These are phyloP conservation scores for Beauveria asiatica DNA, from an alignment of 2,329 filamentous ascomycete species.

Conservation along the genomic window DNA sequence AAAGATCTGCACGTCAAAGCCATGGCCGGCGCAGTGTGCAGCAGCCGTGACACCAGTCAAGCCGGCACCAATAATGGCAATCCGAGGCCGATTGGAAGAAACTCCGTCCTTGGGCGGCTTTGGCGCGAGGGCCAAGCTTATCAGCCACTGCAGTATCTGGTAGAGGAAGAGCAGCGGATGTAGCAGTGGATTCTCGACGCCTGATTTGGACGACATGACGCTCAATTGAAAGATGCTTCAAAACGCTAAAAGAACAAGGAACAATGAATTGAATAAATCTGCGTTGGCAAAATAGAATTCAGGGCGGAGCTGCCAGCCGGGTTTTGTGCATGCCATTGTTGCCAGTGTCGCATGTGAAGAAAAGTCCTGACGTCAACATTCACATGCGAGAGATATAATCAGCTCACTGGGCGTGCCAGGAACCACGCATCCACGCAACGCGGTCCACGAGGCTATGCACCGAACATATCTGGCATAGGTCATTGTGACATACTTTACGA, in stretches of 20 bases:
- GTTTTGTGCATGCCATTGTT: slow-evolving; percentile 1
- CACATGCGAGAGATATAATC: slow-evolving; percentile 9
- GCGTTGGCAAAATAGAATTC: background rate
- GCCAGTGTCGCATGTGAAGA: background rate
- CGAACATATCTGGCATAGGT: background rate
- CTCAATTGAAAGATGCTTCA: background rate
- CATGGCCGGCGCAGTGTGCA: slow-evolving; percentile 76
- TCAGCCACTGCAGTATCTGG: slow-evolving; percentile 55
- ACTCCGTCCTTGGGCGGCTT: slow-evolving; percentile 52
- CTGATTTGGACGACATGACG: slow-evolving; percentile 25
- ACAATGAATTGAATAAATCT: background rate
- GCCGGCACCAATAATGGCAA: slow-evolving; percentile 63
- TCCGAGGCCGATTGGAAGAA: slow-evolving; percentile 51
- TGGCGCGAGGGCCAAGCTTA: slow-evolving; percentile 59
- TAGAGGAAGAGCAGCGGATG: slow-evolving; percentile 55
- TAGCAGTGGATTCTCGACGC: slow-evolving; percentile 33
- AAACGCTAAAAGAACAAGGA: background rate
- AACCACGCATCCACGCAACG: background rate
- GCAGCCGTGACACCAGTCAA: slow-evolving; percentile 71
- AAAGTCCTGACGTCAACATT: slow-evolving; percentile 21
- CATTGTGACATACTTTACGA: background rate
- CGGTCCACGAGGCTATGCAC: background rate
- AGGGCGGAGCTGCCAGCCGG: background rate
- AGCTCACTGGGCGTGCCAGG: background rate
- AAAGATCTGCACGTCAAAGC: slow-evolving; percentile 74